phyloP scores from a whole-genome alignment of 352 stramenopile genomes.

The Thraustochytrium sp. region DNA sequence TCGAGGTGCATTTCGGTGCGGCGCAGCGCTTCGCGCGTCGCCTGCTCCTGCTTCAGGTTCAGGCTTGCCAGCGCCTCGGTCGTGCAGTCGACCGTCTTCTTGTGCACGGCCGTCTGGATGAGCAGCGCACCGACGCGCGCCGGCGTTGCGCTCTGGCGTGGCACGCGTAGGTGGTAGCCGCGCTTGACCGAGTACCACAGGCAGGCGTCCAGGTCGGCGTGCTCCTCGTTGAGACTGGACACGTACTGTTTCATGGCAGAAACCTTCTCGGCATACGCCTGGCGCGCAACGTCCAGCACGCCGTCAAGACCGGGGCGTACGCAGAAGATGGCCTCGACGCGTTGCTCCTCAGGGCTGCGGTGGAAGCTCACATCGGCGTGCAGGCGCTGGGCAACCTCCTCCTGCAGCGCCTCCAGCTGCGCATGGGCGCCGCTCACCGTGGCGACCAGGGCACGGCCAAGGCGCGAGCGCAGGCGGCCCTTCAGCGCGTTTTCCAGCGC shows the following conservation, averaged over 20 bases:
- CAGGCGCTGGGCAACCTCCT: not conserved
- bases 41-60: constrained; percentile 70
- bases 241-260: constrained; percentile 16
- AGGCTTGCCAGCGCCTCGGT: constrained; percentile 75
- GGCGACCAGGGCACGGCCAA: not conserved
- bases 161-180: constrained; percentile 50
- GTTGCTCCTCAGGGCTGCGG: constrained; percentile 31
- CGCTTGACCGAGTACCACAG: constrained; percentile 6
- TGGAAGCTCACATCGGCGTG: constrained; percentile 11
- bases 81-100: constrained; percentile 65
- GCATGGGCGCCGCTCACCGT: not conserved
- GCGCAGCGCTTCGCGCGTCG: constrained; percentile 72
- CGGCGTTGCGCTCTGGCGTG: not conserved
- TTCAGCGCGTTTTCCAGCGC: not conserved
- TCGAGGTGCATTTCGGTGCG: constrained; percentile 77
- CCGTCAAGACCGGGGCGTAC: constrained; percentile 47
- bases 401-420: not conserved
- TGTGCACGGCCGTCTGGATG: constrained; percentile 50
- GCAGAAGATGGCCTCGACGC: constrained; percentile 41
- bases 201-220: not conserved
- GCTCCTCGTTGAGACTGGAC: not conserved
- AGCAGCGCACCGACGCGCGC: constrained; percentile 39
- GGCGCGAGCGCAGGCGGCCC: not conserved
- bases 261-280: constrained; percentile 52
- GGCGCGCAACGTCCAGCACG: constrained; percentile 54